Evolutionary conservation across 148 eudicot genomes (phyloP), one percentile per base, ranked within the genome.

Genomic region (Pouteria glomerata): DNA sequence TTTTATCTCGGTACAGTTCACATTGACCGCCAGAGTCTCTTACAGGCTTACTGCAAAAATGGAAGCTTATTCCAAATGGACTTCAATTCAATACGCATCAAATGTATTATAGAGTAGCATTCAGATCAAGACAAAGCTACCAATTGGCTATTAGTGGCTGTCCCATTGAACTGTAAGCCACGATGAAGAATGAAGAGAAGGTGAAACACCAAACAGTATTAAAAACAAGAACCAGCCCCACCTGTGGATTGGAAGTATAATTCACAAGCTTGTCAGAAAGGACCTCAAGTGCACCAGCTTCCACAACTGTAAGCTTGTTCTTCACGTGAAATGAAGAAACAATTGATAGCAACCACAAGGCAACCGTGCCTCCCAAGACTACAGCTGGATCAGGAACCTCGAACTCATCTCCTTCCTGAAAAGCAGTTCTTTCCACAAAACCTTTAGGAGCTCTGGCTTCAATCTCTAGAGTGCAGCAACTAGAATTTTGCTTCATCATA

Each of bases 231-330:
- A 50, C 21, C 27, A 39, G 74, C 15, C 52, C 53, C 88, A 91
- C 97, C 93, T 78, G 87, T 27, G 81, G 71, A 63, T 76, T 89
- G 66, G 86, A 81, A 74, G 85, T 79, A 71, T 84, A 75, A 73
- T 68, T 71, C 52, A 83, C 76, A 73, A 91, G 88, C 85, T 87
- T 91, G 63, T 89, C 90, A 8, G 74, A 77, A 24, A 91, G 90
- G 55, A 72, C 85, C 72, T 91, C 97, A 37, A 91, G 82, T 68
- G 88, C 89, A 42, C 97, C 97, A 82, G 90, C 90, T 84, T 87
- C 97, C 85, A 87, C 69, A 27, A 89, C 85, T 72, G 72, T 60
- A 63, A 50, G 74, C 72, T 78, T 91, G 77, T 80, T 87, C 78
- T 84, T 83, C 51, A 45, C 73, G 71, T 77, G 65, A 73, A 73